A percentile compares a stretch with the other conserved stretches of the same genome.
These are phyloP conservation scores for Plantago elongata DNA, from an alignment of 257 asterid genomes.

Conservation along the genomic window DNA sequence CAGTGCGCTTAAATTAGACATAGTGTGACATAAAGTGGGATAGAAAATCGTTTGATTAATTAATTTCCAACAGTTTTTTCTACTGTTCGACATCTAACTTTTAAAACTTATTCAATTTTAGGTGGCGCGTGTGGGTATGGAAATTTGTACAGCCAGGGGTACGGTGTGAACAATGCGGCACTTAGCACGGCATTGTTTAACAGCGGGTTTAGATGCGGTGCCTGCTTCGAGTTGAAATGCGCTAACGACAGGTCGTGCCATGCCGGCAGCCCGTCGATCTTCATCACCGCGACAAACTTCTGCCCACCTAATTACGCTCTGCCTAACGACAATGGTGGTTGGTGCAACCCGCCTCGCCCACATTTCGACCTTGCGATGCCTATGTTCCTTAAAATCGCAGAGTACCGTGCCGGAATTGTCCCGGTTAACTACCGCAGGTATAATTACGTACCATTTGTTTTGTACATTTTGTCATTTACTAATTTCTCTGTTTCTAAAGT, in stretches of 20 bases:
- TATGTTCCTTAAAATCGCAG: conserved; percentile 82
- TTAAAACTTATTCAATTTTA: conserved; percentile 7
- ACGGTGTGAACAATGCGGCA: conserved; percentile 88
- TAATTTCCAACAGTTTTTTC: no score
- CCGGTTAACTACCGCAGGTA: conserved; percentile 77
- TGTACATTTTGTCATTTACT: no score
- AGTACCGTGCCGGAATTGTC: conserved; percentile 87
- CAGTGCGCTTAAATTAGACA: not conserved
- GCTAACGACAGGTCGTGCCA: conserved; percentile 61
- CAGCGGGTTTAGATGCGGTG: conserved; percentile 69
- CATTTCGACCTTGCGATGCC: conserved; percentile 98
- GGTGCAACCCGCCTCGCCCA: conserved; percentile 89
- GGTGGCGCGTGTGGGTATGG: conserved; percentile 97
- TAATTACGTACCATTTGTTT: no score
- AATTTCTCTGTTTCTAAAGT: no score
- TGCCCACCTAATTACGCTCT: conserved; percentile 80
- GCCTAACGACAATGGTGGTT: conserved; percentile 80
- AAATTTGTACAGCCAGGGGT: conserved; percentile 78
- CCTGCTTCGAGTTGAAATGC: conserved; percentile 78
- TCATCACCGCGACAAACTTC: conserved; percentile 77
- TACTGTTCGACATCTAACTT: not conserved
- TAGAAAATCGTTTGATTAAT: not conserved
- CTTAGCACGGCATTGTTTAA: conserved; percentile 85
- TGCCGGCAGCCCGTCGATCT: conserved; percentile 69
- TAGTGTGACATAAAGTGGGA: not conserved